Conservation (phyloP, 208 protist genomes). For the Trypanosoma congolense region DNA sequence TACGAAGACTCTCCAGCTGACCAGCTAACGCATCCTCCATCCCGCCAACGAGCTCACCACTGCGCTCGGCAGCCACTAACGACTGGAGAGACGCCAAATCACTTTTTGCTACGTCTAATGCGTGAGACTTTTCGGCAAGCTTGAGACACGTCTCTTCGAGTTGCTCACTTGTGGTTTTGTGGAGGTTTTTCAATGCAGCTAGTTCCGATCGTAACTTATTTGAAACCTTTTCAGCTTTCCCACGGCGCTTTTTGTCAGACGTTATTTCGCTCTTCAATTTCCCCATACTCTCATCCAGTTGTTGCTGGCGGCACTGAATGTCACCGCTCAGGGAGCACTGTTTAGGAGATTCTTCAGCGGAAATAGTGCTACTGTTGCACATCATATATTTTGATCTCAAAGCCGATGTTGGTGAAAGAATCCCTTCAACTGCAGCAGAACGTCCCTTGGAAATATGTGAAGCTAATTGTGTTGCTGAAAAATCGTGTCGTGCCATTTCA, state of each 20-base stretch:
- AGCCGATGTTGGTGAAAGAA: background rate
- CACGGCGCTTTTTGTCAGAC: background rate
- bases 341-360: background rate
- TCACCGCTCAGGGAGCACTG: background rate
- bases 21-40: constrained; percentile 10
- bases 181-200: constrained; percentile 19
- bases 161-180: constrained; percentile 16
- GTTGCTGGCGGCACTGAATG: background rate
- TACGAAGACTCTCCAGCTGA: constrained; percentile 43
- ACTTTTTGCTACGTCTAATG: constrained; percentile 8
- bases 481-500: constrained; percentile 8
- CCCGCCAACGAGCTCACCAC: constrained; percentile 1
- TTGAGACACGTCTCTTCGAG: constrained; percentile 52
- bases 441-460: background rate
- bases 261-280: constrained; percentile 2
- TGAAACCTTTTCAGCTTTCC: constrained; percentile 10
- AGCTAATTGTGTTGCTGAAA: constrained; percentile 5
- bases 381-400: background rate
- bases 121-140: constrained; percentile 27
- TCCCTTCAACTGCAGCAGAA: background rate
- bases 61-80: constrained; percentile 24
- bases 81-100: constrained; percentile 28
- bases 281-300: constrained; percentile 6
- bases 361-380: background rate
- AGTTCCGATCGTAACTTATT: constrained; percentile 22